Evolutionary conservation across 176 grass and related monocot species (phyloP).

Genomic region (Zea luxurians): DNA sequence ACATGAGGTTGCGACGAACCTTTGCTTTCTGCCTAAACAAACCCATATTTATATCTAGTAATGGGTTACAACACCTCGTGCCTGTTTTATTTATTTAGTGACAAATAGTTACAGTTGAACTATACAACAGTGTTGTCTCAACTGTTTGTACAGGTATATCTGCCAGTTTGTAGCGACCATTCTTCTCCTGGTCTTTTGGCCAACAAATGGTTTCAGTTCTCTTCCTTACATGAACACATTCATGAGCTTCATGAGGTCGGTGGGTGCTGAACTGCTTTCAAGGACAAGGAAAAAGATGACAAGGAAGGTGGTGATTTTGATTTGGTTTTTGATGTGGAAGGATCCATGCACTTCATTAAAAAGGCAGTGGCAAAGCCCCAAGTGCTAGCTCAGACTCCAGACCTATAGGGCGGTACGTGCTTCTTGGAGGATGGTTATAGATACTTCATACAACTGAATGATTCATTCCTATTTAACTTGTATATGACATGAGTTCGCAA

Average conservation of each 20-base stretch:
- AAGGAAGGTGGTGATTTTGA: slow-evolving; percentile 84
- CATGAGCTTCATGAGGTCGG: slow-evolving; percentile 49
- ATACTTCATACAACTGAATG: neutral
- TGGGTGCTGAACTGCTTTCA: slow-evolving; percentile 57
- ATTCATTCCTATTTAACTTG: slow-evolving; percentile 7
- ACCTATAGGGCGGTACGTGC: slow-evolving; percentile 52
- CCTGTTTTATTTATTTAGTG: slow-evolving; percentile 5
- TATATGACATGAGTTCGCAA: neutral
- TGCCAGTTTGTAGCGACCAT: slow-evolving; percentile 69
- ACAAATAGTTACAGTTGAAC: slow-evolving; percentile 6
- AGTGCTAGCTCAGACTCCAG: slow-evolving; percentile 42
- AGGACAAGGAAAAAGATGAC: slow-evolving; percentile 86
- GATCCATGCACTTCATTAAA: slow-evolving; percentile 85
- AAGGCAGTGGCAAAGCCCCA: slow-evolving; percentile 42
- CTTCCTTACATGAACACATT: slow-evolving; percentile 47
- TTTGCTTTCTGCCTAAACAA: slow-evolving; percentile 94
- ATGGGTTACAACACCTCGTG: neutral
- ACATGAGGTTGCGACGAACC: slow-evolving; percentile 52
- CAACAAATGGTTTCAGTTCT: slow-evolving; percentile 80
- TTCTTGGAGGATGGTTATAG: slow-evolving; percentile 18
- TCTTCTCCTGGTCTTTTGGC: slow-evolving; percentile 69
- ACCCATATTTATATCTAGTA: slow-evolving; percentile 96
- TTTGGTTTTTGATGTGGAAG: slow-evolving; percentile 94
- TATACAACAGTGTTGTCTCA: slow-evolving; percentile 26
- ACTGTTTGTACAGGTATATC: slow-evolving; percentile 73